These are phyloP conservation scores for Volvox reticuliferus DNA, from an alignment of 139 green algal genomes.

Conservation along the genomic window DNA sequence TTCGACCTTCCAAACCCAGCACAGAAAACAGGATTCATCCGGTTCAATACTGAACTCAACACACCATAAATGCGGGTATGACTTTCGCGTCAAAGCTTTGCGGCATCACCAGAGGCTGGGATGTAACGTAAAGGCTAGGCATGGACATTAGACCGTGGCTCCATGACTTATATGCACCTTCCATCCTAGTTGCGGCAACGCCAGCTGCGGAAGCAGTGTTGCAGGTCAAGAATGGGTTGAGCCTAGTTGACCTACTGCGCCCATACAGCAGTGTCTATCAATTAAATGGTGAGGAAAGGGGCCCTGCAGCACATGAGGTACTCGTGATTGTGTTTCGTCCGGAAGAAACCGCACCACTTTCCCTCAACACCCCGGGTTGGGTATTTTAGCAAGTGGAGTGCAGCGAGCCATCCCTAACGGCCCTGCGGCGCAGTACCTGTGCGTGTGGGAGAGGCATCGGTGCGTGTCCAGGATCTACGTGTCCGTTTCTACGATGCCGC, in stretches of 20 bases:
- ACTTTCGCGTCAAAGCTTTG: not conserved
- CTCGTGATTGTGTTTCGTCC: too few relatives aligned
- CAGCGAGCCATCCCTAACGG: not conserved
- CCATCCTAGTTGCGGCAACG: slow-evolving; percentile 74
- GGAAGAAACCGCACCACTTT: too few relatives aligned
- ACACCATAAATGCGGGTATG: too few relatives aligned
- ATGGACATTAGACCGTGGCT: slow-evolving; percentile 57
- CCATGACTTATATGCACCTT: slow-evolving; percentile 62
- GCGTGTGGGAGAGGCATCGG: slow-evolving; percentile 76
- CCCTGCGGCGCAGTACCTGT: slow-evolving; percentile 68
- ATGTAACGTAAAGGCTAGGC: not conserved
- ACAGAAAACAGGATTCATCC: not conserved
- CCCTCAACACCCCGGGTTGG: not conserved
- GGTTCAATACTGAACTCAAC: too few relatives aligned
- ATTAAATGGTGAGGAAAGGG: slow-evolving; percentile 76
- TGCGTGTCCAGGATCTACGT: slow-evolving; percentile 82
- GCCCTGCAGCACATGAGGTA: too few relatives aligned
- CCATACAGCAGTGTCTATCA: slow-evolving; percentile 74
- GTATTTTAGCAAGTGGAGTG: not conserved
- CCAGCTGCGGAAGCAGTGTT: slow-evolving; percentile 71
- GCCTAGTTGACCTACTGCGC: slow-evolving; percentile 82
- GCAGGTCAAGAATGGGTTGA: slow-evolving; percentile 71
- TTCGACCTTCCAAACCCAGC: not conserved
- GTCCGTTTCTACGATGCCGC: slow-evolving; percentile 75
- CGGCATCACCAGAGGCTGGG: not conserved